Evolutionary conservation across 768 basidiomycete genomes (phyloP).

Genomic region (Russula olivacea): DNA sequence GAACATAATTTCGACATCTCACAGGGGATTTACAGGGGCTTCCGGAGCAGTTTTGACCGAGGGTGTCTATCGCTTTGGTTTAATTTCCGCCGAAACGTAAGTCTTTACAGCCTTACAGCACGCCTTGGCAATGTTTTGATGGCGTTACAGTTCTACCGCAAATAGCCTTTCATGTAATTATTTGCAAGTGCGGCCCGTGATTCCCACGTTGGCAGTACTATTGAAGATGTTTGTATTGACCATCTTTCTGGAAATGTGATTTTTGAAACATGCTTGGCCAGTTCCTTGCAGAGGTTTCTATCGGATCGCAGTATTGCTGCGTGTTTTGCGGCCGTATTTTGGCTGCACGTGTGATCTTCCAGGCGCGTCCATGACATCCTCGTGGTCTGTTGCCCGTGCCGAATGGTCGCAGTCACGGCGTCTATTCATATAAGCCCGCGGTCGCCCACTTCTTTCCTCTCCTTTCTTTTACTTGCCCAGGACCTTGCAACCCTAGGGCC

Average conservation of each 20-base stretch:
- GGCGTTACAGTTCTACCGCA: constrained; percentile 63
- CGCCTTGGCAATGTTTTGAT: constrained; percentile 25
- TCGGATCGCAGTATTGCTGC: constrained; percentile 18
- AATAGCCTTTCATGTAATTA: constrained; percentile 38
- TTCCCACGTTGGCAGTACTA: constrained; percentile 21
- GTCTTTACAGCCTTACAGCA: constrained; percentile 31
- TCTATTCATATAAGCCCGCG: constrained; percentile 15
- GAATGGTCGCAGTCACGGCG: constrained; percentile 13
- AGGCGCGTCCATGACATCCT: constrained; percentile 22
- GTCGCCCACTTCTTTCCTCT: constrained; percentile 12
- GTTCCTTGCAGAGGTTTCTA: constrained; percentile 20
- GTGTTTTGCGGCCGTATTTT: constrained; percentile 10
- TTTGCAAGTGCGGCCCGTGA: constrained; percentile 24
- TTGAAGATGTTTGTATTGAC: constrained; percentile 25
- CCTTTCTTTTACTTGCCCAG: constrained; percentile 3
- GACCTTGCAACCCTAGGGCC: constrained; percentile 7
- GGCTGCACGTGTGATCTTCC: constrained; percentile 24
- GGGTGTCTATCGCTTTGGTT: constrained; percentile 96
- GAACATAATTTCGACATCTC: constrained; percentile 11
- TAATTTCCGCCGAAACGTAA: constrained; percentile 88
- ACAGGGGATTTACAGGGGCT: constrained; percentile 54
- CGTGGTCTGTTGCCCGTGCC: constrained; percentile 14
- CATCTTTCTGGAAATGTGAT: constrained; percentile 30
- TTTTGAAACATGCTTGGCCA: constrained; percentile 23
- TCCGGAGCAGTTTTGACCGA: constrained; percentile 94